Evolutionary conservation across 495 filamentous ascomycete genomes (phyloP).

Genomic region (Penicillium paxilli): DNA sequence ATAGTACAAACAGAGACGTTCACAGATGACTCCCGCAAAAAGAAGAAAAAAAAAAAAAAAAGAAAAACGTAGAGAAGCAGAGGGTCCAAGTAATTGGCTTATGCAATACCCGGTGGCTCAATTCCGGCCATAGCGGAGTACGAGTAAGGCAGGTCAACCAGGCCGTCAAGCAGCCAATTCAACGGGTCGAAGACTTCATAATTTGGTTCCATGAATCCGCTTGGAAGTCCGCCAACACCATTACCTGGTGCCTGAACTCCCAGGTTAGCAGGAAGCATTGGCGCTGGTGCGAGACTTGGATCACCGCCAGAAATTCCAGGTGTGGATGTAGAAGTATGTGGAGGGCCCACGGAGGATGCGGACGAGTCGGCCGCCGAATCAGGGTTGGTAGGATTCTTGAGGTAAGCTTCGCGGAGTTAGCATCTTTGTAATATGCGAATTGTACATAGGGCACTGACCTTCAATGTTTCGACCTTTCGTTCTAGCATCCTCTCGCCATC

Average conservation of each 20-base stretch:
- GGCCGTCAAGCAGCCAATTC: conserved; percentile 86
- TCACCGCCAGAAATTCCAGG: conserved; percentile 40
- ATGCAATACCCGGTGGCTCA: conserved; percentile 41
- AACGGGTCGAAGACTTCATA: conserved; percentile 88
- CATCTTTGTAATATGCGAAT: not conserved
- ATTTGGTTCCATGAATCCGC: conserved; percentile 62
- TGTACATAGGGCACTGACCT: conserved; percentile 32
- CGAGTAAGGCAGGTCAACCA: conserved; percentile 75
- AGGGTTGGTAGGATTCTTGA: conserved; percentile 85
- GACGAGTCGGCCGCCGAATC: conserved; percentile 75
- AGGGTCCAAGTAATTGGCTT: conserved; percentile 2
- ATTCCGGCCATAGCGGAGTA: conserved; percentile 42
- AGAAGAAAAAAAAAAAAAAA: not conserved
- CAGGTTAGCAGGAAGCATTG: conserved; percentile 36
- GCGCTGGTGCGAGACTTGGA: conserved; percentile 48
- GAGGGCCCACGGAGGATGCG: conserved; percentile 51
- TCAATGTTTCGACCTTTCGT: conserved; percentile 78
- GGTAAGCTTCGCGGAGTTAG: conserved; percentile 50
- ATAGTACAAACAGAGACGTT: conserved; percentile 26
- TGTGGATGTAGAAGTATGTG: conserved; percentile 32
- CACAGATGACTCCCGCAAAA: conserved; percentile 17
- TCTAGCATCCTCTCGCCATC: conserved; percentile 87
- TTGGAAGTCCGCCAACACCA: conserved; percentile 43
- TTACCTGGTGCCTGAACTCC: conserved; percentile 30
- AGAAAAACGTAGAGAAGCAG: conserved; percentile 13